Base-by-base conservation (phyloP, 208 protist species). In the Leishmania major region DNA sequence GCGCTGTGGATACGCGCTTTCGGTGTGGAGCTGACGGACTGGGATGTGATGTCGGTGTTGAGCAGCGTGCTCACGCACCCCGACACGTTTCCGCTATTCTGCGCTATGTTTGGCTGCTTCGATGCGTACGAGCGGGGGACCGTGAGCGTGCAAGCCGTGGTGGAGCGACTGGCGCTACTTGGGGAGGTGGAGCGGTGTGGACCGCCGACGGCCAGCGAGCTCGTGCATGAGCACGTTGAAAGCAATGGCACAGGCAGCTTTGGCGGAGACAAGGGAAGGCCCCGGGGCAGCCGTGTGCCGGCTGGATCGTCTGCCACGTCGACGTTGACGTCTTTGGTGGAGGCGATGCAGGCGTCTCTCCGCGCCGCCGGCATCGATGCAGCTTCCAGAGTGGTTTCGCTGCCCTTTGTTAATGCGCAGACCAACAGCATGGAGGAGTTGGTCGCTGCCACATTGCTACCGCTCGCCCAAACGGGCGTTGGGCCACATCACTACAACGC, bases 1-100 rank as follows among this genome's bases (percentile, higher is more conserved):
- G 88, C 81, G 31, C 53, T 96, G 71, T 98, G 95, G 93, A 96
- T 96, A 43, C 88, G 93, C 7, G 86, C 93, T 2, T 74, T 96
- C 13, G 93, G 93, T 2, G 90, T 86, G 17, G 74, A 79, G 78
- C 86, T 96, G 45, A 84, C 84, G 37, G 92, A 96, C 77, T 98
- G 95, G 95, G 93, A 98, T 81, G 90, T 92, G 62, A 70, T 93
- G 40, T 75, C 85, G 22, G 62, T 94, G 71, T 79, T 96, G 22
- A 79, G 78, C 59, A 75, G 82, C 37, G 73, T 96, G 3, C 76
- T 93, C 37, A 70, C 86, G 3, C 84, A 90, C 66, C n/a, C 87
- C 35, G 88, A 91, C n/a, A 83, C 88, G 35, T 96, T 96, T 83
- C 95, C 95, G 25, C 85, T 71, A 11, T 71, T 96, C 67, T 87